These are phyloP conservation scores for Beauveria varroae DNA, from an alignment of 2,329 filamentous ascomycete genomes.

Conservation along the genomic window DNA sequence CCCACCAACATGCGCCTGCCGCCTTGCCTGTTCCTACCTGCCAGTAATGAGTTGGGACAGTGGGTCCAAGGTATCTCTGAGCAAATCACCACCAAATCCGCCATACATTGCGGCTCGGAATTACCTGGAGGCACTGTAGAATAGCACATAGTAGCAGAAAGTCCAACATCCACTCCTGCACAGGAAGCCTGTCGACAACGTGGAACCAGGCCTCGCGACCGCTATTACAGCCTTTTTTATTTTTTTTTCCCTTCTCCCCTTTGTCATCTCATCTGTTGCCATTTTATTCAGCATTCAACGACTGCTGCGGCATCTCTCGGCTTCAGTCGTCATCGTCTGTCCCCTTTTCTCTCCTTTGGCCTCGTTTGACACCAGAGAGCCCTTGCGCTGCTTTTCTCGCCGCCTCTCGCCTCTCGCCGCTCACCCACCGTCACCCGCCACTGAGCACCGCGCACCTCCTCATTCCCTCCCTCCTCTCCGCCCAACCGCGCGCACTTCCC, in stretches of 20 bases:
- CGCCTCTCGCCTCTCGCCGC: neutral
- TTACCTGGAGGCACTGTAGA: no score
- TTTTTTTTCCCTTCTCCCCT: neutral
- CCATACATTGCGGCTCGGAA: no score
- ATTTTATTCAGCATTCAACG: neutral
- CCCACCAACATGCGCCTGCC: neutral
- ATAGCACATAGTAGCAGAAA: no score
- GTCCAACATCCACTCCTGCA: neutral
- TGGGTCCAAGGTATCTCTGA: no score
- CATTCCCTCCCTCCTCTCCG: slow-evolving; percentile 2
- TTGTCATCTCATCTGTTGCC: neutral
- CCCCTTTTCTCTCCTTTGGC: neutral
- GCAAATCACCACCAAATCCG: no score
- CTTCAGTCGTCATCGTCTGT: neutral
- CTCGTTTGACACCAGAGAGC: neutral
- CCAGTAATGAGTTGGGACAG: neutral
- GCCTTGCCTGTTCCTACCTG: neutral
- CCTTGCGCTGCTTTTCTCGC: neutral
- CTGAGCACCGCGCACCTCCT: neutral
- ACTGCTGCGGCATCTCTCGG: neutral
- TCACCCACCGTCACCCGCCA: neutral
- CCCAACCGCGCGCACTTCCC: neutral
- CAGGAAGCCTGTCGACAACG: neutral
- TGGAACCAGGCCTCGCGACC: neutral
- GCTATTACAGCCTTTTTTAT: neutral